These are phyloP conservation scores for Trametes versicolor DNA, from an alignment of 1,284 basidiomycete species.

Conservation along the genomic window DNA sequence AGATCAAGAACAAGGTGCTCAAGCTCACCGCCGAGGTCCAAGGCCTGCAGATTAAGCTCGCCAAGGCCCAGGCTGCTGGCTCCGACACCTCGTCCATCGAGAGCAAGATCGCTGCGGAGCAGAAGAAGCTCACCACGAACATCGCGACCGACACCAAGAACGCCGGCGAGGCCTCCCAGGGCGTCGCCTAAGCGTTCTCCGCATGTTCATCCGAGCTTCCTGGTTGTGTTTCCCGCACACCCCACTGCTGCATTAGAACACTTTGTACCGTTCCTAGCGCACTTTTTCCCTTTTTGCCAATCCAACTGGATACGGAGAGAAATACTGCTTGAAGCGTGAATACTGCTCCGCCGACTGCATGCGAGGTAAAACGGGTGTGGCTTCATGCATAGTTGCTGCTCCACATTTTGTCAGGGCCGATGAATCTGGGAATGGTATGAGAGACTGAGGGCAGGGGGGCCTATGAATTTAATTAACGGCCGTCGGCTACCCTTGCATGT, in stretches of 20 bases:
- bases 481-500: too few relatives aligned
- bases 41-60: conserved; percentile 53
- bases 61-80: conserved; percentile 50
- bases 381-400: too few relatives aligned
- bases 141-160: conserved; percentile 48
- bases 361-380: too few relatives aligned
- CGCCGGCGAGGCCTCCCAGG: conserved; percentile 48
- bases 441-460: too few relatives aligned
- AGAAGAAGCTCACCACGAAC: conserved; percentile 49
- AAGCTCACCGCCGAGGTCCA: conserved; percentile 56
- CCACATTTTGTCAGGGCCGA: too few relatives aligned
- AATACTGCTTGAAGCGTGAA: background rate
- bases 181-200: conserved; percentile 36
- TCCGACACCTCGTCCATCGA: conserved; percentile 45
- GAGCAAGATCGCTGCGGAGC: conserved; percentile 44
- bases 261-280: conserved; percentile 33
- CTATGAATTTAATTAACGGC: too few relatives aligned
- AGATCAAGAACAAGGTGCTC: conserved; percentile 63
- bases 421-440: too few relatives aligned
- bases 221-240: conserved; percentile 23
- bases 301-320: conserved; percentile 33
- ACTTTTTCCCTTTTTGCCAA: conserved; percentile 25
- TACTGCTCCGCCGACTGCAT: too few relatives aligned
- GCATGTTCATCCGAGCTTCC: background rate
- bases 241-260: conserved; percentile 32